Evolutionary conservation across 2,329 filamentous ascomycete species (phyloP).

Genomic region (Xylariaceae sp.): DNA sequence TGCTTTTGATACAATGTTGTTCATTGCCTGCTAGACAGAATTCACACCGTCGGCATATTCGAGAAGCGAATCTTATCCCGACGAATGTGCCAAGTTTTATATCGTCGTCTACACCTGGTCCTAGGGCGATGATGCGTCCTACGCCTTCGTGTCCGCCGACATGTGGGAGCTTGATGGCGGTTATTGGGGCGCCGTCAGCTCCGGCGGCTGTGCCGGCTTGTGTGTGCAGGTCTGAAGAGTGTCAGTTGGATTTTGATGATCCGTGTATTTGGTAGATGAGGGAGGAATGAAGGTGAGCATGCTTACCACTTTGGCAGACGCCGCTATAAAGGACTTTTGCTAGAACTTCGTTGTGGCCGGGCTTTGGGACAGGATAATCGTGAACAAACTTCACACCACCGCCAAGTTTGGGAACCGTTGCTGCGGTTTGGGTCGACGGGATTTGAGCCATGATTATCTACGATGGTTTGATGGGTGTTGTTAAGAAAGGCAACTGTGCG

Average conservation of each 20-base stretch:
- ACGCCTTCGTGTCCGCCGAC: constrained; percentile 46
- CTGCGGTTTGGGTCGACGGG: constrained; percentile 35
- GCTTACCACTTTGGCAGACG: constrained; percentile 42
- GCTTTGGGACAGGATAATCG: constrained; percentile 40
- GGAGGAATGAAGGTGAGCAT: background rate
- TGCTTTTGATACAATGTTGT: constrained; percentile 37
- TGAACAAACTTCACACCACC: constrained; percentile 33
- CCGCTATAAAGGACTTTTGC: constrained; percentile 44
- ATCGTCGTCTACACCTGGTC: constrained; percentile 33
- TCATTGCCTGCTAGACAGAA: constrained; percentile 41
- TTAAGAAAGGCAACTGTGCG: too few species aligned
- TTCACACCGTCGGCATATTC: constrained; percentile 42
- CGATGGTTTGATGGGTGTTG: too few species aligned
- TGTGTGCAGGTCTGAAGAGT: constrained; percentile 37
- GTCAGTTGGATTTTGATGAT: background rate
- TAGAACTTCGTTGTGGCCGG: constrained; percentile 40
- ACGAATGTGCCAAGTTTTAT: constrained; percentile 39
- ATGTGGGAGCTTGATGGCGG: constrained; percentile 42
- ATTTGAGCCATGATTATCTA: constrained; percentile 7
- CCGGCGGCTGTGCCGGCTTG: constrained; percentile 35
- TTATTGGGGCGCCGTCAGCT: constrained; percentile 39
- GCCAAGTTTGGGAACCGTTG: constrained; percentile 39
- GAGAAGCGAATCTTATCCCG: constrained; percentile 41
- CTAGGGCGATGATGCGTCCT: constrained; percentile 39
- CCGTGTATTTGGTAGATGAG: background rate